These are phyloP conservation scores for Cryptomeria japonica DNA, from an alignment of 75 land plant species.

Conservation along the genomic window DNA sequence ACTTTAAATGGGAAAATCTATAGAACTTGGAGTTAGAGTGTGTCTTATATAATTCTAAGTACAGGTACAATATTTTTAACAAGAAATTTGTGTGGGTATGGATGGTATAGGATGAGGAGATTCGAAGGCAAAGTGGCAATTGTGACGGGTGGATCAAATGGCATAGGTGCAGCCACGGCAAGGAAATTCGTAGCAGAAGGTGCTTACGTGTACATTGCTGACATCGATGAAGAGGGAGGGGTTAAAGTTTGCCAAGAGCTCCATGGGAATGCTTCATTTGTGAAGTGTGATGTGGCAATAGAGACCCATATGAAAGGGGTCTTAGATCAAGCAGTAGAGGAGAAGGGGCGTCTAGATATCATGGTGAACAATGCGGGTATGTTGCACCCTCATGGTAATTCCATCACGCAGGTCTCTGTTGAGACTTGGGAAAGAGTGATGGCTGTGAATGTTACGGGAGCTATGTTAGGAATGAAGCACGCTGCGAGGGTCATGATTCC, in stretches of 20 bases:
- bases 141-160: no score
- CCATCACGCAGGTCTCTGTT: neutral
- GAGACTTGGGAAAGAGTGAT: constrained; percentile 2
- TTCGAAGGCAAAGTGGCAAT: no score
- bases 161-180: neutral
- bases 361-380: constrained; percentile 42
- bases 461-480: neutral
- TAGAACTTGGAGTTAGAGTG: no score
- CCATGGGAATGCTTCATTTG: neutral
- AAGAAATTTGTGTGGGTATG: no score
- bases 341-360: constrained; percentile 29
- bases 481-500: neutral
- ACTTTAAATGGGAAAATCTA: no score
- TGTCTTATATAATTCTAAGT: no score
- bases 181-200: neutral
- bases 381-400: constrained; percentile 4
- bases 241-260: neutral
- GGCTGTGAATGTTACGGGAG: neutral
- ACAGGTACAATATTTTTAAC: no score
- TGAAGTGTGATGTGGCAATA: constrained; percentile 27
- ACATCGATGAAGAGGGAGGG: neutral
- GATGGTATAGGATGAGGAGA: no score
- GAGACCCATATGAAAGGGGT: constrained; percentile 25
- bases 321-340: constrained; percentile 15
- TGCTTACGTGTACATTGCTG: neutral